Evolutionary conservation across 1,284 basidiomycete genomes (phyloP).

Genomic region (Cutaneotrichosporon cutaneum): DNA sequence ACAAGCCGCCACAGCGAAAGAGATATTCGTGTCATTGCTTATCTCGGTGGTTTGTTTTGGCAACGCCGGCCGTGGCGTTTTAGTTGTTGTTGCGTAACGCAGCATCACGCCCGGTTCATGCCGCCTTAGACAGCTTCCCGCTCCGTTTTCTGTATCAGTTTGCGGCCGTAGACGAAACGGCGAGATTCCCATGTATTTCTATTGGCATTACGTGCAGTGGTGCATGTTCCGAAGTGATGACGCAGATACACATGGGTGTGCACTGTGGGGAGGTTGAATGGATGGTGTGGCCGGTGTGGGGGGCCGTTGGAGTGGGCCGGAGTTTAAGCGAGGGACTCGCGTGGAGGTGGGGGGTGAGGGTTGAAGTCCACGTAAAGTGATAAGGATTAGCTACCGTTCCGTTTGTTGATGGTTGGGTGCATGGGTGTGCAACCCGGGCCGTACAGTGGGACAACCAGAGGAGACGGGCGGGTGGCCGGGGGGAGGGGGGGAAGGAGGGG

Average conservation of each 20-base stretch:
- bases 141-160: background rate
- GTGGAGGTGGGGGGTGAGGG: background rate
- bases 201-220: background rate
- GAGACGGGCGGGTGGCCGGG: background rate
- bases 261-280: no score
- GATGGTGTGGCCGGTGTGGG: background rate
- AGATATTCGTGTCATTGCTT: constrained; percentile 9
- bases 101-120: background rate
- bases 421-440: background rate
- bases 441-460: background rate
- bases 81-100: constrained; percentile 4
- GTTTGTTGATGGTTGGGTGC: background rate
- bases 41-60: constrained; percentile 13
- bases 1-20: background rate
- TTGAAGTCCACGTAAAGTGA: background rate
- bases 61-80: constrained; percentile 5
- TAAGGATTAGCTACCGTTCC: background rate
- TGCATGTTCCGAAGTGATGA: background rate
- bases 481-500: background rate
- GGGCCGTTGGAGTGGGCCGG: background rate
- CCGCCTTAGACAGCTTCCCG: background rate
- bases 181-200: background rate
- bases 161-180: background rate
- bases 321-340: background rate
- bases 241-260: no score